Conservation (phyloP, 2,329 filamentous ascomycete genomes). For the Epichloe amarillans region DNA sequence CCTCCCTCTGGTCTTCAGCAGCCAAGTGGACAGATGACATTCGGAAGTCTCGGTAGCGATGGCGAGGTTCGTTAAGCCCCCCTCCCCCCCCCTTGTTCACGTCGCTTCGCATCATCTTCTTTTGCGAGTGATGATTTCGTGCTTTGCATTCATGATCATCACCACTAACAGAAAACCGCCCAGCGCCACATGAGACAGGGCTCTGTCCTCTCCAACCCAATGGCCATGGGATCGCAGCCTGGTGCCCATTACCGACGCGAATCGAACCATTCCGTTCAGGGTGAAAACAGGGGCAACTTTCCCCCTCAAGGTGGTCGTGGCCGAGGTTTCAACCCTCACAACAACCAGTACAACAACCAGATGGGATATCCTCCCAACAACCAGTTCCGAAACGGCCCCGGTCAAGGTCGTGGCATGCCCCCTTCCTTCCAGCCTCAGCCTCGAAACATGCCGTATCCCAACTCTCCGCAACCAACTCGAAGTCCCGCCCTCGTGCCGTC, state of each 20-base stretch:
- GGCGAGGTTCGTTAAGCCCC: constrained; percentile 55
- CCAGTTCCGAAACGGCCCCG: constrained; percentile 27
- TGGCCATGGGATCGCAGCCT: constrained; percentile 49
- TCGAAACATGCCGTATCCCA: constrained; percentile 34
- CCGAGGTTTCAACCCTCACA: constrained; percentile 32
- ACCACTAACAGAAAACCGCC: constrained; percentile 9
- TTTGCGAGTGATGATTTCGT: background rate
- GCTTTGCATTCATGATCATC: background rate
- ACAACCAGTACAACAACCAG: constrained; percentile 31
- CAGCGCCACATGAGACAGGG: constrained; percentile 58
- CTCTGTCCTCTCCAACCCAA: constrained; percentile 47
- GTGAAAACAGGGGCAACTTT: constrained; percentile 38
- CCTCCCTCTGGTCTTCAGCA: constrained; percentile 65
- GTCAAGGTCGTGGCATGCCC: constrained; percentile 40
- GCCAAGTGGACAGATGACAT: constrained; percentile 55
- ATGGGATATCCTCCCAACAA: constrained; percentile 31
- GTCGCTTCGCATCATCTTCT: constrained; percentile 5
- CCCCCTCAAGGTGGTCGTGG: constrained; percentile 35
- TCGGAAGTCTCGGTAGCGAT: constrained; percentile 73
- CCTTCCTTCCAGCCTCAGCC: constrained; percentile 32
- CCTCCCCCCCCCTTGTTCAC: constrained; percentile 2
- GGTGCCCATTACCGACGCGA: constrained; percentile 67
- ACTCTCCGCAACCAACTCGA: constrained; percentile 52
- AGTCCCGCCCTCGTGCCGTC: constrained; percentile 55
- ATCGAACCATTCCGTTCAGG: constrained; percentile 69